phyloP scores from a whole-genome alignment of 2,329 filamentous ascomycete genomes.

The Tolypocladium endophyticum region DNA sequence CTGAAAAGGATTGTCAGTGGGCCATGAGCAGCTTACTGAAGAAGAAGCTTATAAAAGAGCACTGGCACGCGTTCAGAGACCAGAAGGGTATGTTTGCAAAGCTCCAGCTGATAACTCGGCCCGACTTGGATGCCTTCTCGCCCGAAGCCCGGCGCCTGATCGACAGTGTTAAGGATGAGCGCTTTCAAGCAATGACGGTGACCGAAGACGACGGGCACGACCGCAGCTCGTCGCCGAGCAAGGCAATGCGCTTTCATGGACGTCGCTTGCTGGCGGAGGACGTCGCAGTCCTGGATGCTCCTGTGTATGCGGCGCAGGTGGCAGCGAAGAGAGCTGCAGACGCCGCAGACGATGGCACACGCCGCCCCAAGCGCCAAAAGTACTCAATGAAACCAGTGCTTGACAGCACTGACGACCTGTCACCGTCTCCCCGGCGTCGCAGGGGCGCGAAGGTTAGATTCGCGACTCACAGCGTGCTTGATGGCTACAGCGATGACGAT shows the following conservation, averaged over 20 bases:
- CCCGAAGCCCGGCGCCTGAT: conserved; percentile 31
- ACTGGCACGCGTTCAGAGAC: conserved; percentile 33
- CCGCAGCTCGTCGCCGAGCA: conserved; percentile 3
- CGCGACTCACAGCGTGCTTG: neutral
- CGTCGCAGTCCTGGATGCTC: conserved; percentile 38
- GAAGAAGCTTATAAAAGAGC: conserved; percentile 23
- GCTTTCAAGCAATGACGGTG: conserved; percentile 24
- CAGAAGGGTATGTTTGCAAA: conserved; percentile 30
- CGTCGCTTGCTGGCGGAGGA: conserved; percentile 28
- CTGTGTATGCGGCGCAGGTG: conserved; percentile 34
- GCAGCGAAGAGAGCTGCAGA: conserved; percentile 20
- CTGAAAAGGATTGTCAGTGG: conserved; percentile 25
- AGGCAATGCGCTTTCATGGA: conserved; percentile 13
- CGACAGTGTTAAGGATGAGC: conserved; percentile 34
- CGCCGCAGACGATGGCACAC: conserved; percentile 9
- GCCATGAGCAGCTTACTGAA: conserved; percentile 27
- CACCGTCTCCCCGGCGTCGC: neutral
- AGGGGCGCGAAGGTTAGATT: neutral
- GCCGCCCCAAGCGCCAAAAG: conserved; percentile 6
- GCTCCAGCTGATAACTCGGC: conserved; percentile 32
- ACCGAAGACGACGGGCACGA: conserved; percentile 1
- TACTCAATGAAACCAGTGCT: neutral
- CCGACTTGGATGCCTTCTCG: conserved; percentile 29
- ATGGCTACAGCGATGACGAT: neutral
- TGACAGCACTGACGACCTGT: neutral